phyloP scores from a whole-genome alignment of 2,329 filamentous ascomycete species.

The Diaporthe helianthi region DNA sequence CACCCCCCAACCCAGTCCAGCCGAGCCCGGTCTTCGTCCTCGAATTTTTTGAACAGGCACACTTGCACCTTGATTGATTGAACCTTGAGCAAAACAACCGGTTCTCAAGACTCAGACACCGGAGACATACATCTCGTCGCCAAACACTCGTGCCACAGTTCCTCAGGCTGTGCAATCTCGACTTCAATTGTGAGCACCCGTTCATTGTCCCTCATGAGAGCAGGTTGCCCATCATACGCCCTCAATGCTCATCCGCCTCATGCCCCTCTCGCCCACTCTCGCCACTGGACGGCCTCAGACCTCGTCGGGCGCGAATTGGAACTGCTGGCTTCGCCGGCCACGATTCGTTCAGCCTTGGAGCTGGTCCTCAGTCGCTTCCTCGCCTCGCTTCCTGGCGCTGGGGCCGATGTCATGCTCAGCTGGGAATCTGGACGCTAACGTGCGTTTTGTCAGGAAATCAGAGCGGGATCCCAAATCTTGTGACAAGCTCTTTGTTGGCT shows the following conservation, averaged over 20 bases:
- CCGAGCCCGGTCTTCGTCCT: conserved; percentile 30
- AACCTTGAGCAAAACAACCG: neutral
- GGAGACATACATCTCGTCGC: conserved; percentile 22
- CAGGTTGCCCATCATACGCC: neutral
- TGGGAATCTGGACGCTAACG: conserved; percentile 29
- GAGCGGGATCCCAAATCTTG: conserved; percentile 29
- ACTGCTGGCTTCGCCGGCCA: neutral
- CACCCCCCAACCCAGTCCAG: conserved; percentile 24
- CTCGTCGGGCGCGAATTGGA: neutral
- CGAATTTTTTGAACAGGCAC: conserved; percentile 33
- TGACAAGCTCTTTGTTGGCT: conserved; percentile 28
- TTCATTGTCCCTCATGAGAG: neutral
- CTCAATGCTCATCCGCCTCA: no score
- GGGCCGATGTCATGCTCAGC: conserved; percentile 22
- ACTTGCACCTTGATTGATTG: no score
- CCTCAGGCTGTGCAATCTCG: conserved; percentile 20
- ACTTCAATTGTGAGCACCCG: conserved; percentile 25
- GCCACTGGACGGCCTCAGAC: neutral
- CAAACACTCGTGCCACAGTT: neutral
- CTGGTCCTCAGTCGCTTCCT: neutral
- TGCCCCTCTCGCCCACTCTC: conserved; percentile 17
- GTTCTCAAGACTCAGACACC: neutral
- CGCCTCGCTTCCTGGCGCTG: neutral
- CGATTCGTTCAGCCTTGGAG: neutral
- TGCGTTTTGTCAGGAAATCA: conserved; percentile 21